A percentile compares a stretch with the other conserved stretches of the same genome.
Conservation (phyloP, 2,329 filamentous ascomycete species). For the Phialophora verrucosa region DNA sequence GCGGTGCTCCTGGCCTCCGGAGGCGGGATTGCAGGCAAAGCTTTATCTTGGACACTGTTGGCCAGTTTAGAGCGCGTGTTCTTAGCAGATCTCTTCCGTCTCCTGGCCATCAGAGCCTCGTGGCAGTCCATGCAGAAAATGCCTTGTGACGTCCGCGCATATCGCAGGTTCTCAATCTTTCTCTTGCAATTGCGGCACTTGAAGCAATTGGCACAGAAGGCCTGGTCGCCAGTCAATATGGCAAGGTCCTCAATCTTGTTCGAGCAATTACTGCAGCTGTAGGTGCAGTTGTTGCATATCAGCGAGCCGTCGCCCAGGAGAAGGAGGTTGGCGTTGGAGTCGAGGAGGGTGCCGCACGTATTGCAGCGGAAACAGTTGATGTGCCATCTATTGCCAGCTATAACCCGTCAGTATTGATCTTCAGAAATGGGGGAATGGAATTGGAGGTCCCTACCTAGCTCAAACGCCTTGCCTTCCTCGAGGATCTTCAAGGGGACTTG, state of each 20-base stretch:
- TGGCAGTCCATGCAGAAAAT: constrained; percentile 99
- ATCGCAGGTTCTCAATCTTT: constrained; percentile 97
- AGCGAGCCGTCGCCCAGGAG: constrained; percentile 96
- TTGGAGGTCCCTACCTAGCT: constrained; percentile 70
- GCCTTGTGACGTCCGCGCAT: constrained; percentile 95
- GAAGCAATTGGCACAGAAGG: constrained; percentile 97
- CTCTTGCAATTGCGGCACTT: constrained; percentile 97
- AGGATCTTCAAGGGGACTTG: constrained; percentile 69
- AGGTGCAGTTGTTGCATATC: constrained; percentile 99
- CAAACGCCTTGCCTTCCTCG: constrained; percentile 97
- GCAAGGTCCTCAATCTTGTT: constrained; percentile 99
- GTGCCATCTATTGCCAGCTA: constrained; percentile 96
- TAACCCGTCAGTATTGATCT: constrained; percentile 16
- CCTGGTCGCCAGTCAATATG: constrained; percentile 96
- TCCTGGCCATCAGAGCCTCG: constrained; percentile 90
- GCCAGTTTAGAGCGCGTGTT: constrained; percentile 41
- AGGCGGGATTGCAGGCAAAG: constrained; percentile 85
- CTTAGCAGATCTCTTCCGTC: constrained; percentile 69
- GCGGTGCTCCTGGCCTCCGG: constrained; percentile 49
- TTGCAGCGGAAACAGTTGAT: constrained; percentile 99
- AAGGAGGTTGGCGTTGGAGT: constrained; percentile 96
- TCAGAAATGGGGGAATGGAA: not conserved
- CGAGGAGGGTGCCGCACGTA: constrained; percentile 90
- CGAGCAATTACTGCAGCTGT: constrained; percentile 94
- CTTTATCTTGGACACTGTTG: constrained; percentile 76